Evolutionary conservation across 768 basidiomycete genomes (phyloP).

Genomic region (Russula foetens): DNA sequence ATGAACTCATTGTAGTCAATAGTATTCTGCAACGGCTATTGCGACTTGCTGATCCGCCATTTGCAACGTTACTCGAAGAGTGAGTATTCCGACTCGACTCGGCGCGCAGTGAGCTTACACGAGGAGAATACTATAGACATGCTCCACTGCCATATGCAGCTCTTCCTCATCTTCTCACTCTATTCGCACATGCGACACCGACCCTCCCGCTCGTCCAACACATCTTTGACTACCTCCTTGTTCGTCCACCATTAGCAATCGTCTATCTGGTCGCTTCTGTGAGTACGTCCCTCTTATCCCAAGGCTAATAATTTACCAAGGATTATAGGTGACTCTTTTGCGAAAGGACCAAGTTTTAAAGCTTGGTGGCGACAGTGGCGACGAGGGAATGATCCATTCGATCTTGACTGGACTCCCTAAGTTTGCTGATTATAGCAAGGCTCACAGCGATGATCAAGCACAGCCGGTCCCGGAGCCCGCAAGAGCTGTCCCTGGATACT

Average conservation of each 20-base stretch:
- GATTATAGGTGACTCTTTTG: constrained; percentile 55
- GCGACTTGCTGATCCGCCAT: constrained; percentile 58
- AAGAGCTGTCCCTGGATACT: not conserved
- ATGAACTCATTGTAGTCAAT: constrained; percentile 27
- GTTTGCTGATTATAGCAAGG: constrained; percentile 38
- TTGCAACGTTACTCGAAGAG: constrained; percentile 62
- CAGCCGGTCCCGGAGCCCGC: not conserved
- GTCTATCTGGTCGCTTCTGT: constrained; percentile 84
- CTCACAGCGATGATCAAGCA: not conserved
- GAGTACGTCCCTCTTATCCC: constrained; percentile 27
- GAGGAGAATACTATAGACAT: constrained; percentile 32
- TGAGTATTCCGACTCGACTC: constrained; percentile 26
- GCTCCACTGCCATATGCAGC: constrained; percentile 85
- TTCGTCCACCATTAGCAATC: constrained; percentile 68
- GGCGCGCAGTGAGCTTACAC: not conserved
- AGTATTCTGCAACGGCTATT: constrained; percentile 74
- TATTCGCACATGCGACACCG: constrained; percentile 90
- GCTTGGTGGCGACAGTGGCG: constrained; percentile 57
- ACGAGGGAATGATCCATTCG: constrained; percentile 79
- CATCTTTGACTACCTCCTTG: constrained; percentile 83
- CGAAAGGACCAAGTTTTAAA: constrained; percentile 59
- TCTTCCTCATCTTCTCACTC: constrained; percentile 80
- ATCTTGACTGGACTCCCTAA: constrained; percentile 57
- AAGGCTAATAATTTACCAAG: not conserved
- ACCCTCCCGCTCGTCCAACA: constrained; percentile 86